phyloP scores from a whole-genome alignment of 176 grass and related monocot species.

The Zoysia pacifica region DNA sequence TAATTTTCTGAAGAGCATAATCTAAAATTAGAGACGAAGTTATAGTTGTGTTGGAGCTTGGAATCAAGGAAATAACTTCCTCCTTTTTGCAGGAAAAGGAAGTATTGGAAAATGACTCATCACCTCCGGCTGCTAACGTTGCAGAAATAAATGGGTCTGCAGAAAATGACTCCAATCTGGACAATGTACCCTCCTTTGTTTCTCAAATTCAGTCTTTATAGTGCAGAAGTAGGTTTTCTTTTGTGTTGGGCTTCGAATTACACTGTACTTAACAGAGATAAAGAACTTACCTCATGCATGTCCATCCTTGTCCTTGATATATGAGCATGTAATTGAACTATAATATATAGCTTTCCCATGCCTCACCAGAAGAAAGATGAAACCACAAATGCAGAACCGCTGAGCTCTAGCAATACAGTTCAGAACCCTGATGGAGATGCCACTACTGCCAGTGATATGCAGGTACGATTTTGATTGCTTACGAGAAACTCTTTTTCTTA shows the following conservation, averaged over 20 bases:
- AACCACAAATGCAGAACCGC: conserved; percentile 43
- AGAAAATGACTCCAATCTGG: conserved; percentile 41
- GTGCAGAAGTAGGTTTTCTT: conserved; percentile 2
- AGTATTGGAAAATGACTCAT: conserved; percentile 17
- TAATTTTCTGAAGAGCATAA: conserved; percentile 8
- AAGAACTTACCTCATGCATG: background rate
- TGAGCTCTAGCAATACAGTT: conserved; percentile 36
- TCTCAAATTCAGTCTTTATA: conserved; percentile 7
- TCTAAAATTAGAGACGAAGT: background rate
- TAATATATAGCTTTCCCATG: conserved; percentile 64
- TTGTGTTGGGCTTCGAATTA: background rate
- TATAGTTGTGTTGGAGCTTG: background rate
- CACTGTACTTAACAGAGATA: background rate
- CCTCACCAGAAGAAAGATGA: conserved; percentile 70
- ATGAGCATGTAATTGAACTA: conserved; percentile 46
- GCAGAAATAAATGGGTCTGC: conserved; percentile 49
- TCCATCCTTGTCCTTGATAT: background rate
- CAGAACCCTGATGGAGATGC: conserved; percentile 43
- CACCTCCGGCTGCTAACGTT: conserved; percentile 33
- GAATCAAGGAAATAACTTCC: background rate
- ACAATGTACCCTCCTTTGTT: conserved; percentile 52
- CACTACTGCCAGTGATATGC: conserved; percentile 30
- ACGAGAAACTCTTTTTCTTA: background rate
- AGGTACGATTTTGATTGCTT: conserved; percentile 44
- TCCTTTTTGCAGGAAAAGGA: conserved; percentile 55